Base-by-base conservation (phyloP, 2,329 filamentous ascomycete species). In the Beauveria varroae region DNA sequence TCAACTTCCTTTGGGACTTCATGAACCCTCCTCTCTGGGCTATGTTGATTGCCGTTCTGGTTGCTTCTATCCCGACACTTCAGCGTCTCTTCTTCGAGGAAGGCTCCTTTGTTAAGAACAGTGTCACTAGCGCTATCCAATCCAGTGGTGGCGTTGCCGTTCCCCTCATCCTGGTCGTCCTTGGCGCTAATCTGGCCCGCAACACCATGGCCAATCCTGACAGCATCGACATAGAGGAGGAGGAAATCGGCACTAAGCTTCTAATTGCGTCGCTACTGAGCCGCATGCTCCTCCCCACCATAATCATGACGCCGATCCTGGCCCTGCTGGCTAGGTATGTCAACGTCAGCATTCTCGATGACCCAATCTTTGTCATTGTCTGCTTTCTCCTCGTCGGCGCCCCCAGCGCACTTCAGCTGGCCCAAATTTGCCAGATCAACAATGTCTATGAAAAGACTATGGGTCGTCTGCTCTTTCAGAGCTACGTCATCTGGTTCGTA, bases 21-120 rank as follows among this genome's bases (percentile, higher is more conserved):
- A 98, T 99, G 93, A 98, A 98, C 75, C 93, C 95, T 47, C 95
- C 95, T 1, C 86, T 99, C 28, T 98, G 93, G 92, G 93, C 95
- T 34, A 98, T 99, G 95, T 78, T 98, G 40, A 79, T 87, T 44
- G 91, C 95, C n/a, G 87, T 98, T 51, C 76, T 96, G 56, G 90
- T 99, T 6, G 95, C 95, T 3, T 96, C 92, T 0, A 84, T 97
- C 6, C 95, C 95, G 0, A 71, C 79, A 1, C 82, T 99, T 8
- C 93, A 99, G 73, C 79, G 81, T 46, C 77, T 95, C 20, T 97
- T 99, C 78, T 99, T 98, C 75, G 81, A 87, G 57, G 86, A 92
- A 43, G 93, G 90, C 20, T 92, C 92, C 0, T 96, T 99, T 69
- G 78, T 99, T 68, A 88, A 89, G 73, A 98, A 96, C 76, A 96